Evolutionary conservation across 2,329 filamentous ascomycete species (phyloP).

Genomic region (Trichophyton benhamiae): DNA sequence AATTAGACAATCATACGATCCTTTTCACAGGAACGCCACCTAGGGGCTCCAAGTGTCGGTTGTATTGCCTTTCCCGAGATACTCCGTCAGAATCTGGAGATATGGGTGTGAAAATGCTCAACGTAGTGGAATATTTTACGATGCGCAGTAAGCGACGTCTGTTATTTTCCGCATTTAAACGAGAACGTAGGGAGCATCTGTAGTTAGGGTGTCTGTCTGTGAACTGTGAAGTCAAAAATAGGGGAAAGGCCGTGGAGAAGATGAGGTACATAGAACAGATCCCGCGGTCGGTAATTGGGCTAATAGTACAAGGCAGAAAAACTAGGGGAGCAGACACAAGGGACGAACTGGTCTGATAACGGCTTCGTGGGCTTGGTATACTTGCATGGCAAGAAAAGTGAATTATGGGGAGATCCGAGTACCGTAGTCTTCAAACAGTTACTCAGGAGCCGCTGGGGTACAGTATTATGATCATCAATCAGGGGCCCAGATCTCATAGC

Average conservation of each 20-base stretch:
- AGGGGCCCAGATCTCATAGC: too few species aligned
- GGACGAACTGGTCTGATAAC: neutral
- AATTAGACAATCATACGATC: neutral
- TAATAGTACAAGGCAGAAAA: neutral
- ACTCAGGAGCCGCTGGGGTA: too few species aligned
- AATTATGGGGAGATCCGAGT: neutral
- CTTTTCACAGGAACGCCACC: neutral
- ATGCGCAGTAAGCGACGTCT: neutral
- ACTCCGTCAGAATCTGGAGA: conserved; percentile 2
- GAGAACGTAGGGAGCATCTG: neutral
- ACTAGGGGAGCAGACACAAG: neutral
- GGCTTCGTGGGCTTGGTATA: neutral
- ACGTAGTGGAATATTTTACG: neutral
- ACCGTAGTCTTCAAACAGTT: neutral
- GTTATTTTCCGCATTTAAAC: neutral
- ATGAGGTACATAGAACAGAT: neutral
- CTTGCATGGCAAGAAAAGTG: neutral
- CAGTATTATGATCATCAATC: too few species aligned
- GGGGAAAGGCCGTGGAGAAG: neutral
- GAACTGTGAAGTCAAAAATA: neutral
- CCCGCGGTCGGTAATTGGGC: neutral
- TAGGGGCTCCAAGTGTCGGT: neutral
- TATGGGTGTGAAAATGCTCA: neutral
- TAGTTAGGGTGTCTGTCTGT: neutral
- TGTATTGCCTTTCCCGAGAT: neutral